A percentile compares a stretch with the other conserved stretches of the same genome.
Conservation (phyloP, 352 stramenopile genomes). For the Globisporangium nodosum region DNA sequence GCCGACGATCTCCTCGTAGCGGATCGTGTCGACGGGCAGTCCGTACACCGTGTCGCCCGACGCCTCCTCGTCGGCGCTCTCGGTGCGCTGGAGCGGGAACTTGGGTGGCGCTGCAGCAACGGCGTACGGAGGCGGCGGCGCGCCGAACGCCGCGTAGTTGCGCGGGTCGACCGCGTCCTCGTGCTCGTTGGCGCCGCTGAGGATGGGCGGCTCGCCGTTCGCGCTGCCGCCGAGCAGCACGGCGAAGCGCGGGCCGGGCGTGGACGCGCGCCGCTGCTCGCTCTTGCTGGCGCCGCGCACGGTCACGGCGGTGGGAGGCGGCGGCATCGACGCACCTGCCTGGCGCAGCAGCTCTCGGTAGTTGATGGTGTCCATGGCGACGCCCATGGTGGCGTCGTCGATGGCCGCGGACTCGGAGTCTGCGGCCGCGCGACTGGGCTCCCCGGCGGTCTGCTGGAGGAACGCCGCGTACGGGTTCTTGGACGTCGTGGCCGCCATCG, state of each 20-base stretch:
- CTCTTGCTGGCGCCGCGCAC: conserved; percentile 5
- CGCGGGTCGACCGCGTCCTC: conserved; percentile 26
- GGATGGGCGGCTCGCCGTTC: conserved; percentile 2
- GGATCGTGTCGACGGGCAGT: conserved; percentile 38
- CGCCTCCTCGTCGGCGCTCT: conserved; percentile 17
- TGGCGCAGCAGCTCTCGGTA: conserved; percentile 53
- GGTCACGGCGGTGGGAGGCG: conserved; percentile 11
- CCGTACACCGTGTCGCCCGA: conserved; percentile 37
- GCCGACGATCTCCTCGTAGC: conserved; percentile 42
- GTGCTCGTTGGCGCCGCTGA: conserved; percentile 1
- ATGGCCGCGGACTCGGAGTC: neutral
- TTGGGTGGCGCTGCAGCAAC: conserved; percentile 9
- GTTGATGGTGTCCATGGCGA: conserved; percentile 59
- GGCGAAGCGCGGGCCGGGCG: conserved; percentile 4
- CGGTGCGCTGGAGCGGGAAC: conserved; percentile 1
- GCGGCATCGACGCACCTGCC: neutral
- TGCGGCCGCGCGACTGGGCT: neutral
- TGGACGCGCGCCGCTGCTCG: conserved; percentile 1
- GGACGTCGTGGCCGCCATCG: conserved; percentile 1
- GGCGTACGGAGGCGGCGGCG: neutral
- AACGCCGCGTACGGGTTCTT: conserved; percentile 14
- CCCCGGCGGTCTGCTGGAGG: conserved; percentile 7
- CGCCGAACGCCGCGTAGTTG: conserved; percentile 23
- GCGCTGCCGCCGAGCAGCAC: conserved; percentile 2
- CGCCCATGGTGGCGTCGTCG: conserved; percentile 22